These are phyloP conservation scores for Talaromyces marneffei DNA, from an alignment of 2,329 filamentous ascomycete genomes.

Conservation along the genomic window DNA sequence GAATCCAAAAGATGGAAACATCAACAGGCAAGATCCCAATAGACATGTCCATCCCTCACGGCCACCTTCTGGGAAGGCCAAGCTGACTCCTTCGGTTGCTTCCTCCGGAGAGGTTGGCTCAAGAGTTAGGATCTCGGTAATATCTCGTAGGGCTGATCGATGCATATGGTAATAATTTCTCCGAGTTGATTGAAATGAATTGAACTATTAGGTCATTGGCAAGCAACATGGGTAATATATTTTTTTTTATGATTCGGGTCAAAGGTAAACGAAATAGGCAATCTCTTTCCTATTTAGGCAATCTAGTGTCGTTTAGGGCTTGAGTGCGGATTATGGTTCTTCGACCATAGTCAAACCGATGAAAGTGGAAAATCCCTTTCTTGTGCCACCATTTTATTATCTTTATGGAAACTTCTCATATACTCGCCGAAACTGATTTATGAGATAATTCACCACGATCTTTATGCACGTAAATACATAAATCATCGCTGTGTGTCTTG, in stretches of 20 bases:
- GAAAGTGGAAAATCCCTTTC: too few species aligned
- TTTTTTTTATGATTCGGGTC: neutral
- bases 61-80: slow-evolving; percentile 14
- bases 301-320: neutral
- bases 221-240: neutral
- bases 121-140: neutral
- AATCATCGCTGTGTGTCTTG: neutral
- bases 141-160: neutral
- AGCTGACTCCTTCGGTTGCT: neutral
- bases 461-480: neutral
- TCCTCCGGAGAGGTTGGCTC: neutral
- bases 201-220: neutral
- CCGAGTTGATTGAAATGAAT: neutral
- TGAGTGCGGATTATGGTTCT: neutral
- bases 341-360: neutral
- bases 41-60: slow-evolving; percentile 31
- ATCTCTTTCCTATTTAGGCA: neutral
- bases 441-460: neutral
- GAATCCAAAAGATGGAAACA: slow-evolving; percentile 42
- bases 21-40: slow-evolving; percentile 29
- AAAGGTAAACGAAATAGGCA: neutral
- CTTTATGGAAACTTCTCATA: neutral
- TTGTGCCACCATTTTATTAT: neutral
- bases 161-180: neutral
- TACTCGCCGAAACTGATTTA: neutral